Evolutionary conservation across 2,329 filamentous ascomycete species (phyloP).

Genomic region (Chaetomium olivaceum): DNA sequence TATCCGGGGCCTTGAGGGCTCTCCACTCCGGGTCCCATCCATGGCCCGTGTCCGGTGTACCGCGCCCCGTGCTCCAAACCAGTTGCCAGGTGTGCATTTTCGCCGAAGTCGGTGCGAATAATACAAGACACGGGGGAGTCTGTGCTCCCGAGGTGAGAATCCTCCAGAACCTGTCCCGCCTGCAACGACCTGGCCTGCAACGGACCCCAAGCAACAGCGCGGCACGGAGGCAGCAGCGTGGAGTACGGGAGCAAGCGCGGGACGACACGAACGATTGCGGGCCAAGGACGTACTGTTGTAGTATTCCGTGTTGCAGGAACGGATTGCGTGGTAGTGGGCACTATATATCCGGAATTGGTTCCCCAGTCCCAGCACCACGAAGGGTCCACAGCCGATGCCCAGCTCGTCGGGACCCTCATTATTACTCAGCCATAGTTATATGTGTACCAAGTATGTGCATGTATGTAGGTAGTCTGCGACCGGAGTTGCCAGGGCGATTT

Average conservation of each 20-base stretch:
- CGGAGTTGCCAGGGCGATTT: neutral
- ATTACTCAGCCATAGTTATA: neutral
- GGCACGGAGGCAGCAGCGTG: neutral
- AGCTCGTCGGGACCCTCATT: neutral
- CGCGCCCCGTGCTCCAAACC: neutral
- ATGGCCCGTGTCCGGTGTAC: neutral
- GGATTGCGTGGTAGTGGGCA: neutral
- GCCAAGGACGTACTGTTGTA: neutral
- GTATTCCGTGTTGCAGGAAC: conserved; percentile 4
- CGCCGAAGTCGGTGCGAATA: neutral
- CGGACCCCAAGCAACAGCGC: neutral
- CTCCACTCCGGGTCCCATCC: neutral
- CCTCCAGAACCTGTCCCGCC: neutral
- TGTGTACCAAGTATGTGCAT: too few species aligned
- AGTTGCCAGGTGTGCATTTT: neutral
- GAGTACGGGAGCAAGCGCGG: conserved; percentile 3
- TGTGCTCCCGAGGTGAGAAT: neutral
- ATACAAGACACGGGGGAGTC: neutral
- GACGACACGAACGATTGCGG: neutral
- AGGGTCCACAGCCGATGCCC: neutral
- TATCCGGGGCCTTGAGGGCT: neutral
- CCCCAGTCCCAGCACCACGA: conserved; percentile 5
- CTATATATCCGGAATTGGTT: conserved; percentile 11
- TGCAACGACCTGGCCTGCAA: neutral
- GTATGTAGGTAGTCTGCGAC: neutral